Conservation (phyloP, 139 green algal genomes). For the Marvania coccoides region DNA sequence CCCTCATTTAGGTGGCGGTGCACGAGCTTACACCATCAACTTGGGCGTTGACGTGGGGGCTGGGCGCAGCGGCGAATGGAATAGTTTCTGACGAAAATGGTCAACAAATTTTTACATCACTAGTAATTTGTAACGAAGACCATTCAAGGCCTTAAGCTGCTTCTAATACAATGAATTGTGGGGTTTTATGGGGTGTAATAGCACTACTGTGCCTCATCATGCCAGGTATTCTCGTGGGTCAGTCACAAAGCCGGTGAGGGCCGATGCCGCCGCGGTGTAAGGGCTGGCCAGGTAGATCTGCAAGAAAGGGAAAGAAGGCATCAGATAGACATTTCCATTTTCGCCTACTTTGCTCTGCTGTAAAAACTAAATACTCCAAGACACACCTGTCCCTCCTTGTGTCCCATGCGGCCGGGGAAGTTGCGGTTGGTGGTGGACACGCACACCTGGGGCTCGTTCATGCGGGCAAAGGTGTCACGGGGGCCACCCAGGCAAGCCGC, state of each 20-base stretch:
- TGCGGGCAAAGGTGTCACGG: conserved; percentile 88
- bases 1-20: not conserved
- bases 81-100: not conserved
- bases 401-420: conserved; percentile 95
- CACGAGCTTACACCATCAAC: conserved; percentile 10
- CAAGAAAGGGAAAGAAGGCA: too few species aligned
- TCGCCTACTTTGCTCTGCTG: too few species aligned
- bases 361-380: too few species aligned
- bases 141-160: not conserved
- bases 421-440: conserved; percentile 97
- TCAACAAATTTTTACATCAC: not conserved
- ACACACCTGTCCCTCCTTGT: conserved; percentile 95
- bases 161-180: not conserved
- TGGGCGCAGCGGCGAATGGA: not conserved
- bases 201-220: not conserved
- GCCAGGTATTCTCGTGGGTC: conserved; percentile 82
- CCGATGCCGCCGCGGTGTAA: conserved; percentile 86
- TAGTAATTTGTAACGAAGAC: not conserved
- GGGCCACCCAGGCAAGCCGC: conserved; percentile 89
- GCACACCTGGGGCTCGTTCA: conserved; percentile 92
- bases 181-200: not conserved
- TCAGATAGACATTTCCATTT: too few species aligned
- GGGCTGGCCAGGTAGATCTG: conserved; percentile 92
- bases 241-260: conserved; percentile 71
- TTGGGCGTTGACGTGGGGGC: conserved; percentile 20